phyloP scores from a whole-genome alignment of 768 basidiomycete genomes.

The Leucosporidium scottii region DNA sequence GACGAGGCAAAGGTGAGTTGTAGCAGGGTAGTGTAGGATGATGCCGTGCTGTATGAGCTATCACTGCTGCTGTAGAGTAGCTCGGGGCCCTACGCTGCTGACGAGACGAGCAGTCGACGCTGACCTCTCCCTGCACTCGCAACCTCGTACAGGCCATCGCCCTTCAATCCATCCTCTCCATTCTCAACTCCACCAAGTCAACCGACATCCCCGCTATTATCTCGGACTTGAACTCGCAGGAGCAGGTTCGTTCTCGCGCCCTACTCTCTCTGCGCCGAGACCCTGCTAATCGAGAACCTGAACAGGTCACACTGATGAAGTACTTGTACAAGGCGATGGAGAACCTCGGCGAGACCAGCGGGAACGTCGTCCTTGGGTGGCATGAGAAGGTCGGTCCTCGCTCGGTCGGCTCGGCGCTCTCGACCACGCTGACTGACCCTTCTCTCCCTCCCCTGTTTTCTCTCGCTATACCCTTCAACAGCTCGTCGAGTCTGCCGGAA shows the following conservation, averaged over 20 bases:
- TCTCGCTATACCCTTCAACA: slow-evolving; percentile 39
- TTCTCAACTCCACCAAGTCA: slow-evolving; percentile 88
- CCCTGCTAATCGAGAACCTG: no score
- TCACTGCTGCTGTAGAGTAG: neutral
- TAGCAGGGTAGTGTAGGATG: neutral
- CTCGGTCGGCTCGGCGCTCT: neutral
- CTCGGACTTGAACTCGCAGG: slow-evolving; percentile 50
- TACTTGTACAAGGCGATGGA: slow-evolving; percentile 97
- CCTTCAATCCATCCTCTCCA: slow-evolving; percentile 70
- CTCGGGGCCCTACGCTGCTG: no score
- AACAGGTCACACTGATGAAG: slow-evolving; percentile 92
- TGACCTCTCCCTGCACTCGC: neutral
- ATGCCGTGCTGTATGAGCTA: neutral
- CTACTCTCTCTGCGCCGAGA: no score
- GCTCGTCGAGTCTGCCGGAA: slow-evolving; percentile 89
- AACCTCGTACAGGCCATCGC: slow-evolving; percentile 61
- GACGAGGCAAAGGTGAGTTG: slow-evolving; percentile 74
- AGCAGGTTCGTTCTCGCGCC: slow-evolving; percentile 33
- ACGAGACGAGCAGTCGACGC: neutral
- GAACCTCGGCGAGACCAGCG: slow-evolving; percentile 54
- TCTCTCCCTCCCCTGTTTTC: neutral
- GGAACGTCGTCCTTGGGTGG: slow-evolving; percentile 73
- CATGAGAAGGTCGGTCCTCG: slow-evolving; percentile 75
- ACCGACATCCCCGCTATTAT: slow-evolving; percentile 73
- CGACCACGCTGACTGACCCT: neutral